A percentile compares a stretch with the other conserved stretches of the same genome.
Evolutionary conservation across 768 basidiomycete genomes (phyloP).

Genomic region (Agaricus bisporus): DNA sequence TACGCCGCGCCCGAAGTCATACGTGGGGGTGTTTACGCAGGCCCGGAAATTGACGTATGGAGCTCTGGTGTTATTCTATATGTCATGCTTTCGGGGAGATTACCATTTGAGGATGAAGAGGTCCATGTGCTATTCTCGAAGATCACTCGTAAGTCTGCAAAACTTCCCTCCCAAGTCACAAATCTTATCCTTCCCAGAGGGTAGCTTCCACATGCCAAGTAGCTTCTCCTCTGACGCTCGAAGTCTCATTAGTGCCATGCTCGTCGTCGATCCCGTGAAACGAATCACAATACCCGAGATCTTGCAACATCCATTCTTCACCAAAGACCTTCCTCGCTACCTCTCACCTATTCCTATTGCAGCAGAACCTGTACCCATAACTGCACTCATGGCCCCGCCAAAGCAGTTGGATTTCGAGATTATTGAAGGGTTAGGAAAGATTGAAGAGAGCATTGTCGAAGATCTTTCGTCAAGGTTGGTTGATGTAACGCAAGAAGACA

Average conservation of each 20-base stretch:
- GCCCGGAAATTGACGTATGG: constrained; percentile 99
- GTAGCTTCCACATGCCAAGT: constrained; percentile 79
- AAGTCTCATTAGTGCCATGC: constrained; percentile 80
- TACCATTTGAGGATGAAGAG: constrained; percentile 98
- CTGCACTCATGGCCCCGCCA: constrained; percentile 62
- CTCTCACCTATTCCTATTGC: constrained; percentile 76
- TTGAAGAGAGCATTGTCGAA: constrained; percentile 88
- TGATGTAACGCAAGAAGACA: constrained; percentile 74
- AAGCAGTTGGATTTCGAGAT: constrained; percentile 74
- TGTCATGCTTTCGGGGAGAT: constrained; percentile 91
- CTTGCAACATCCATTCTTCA: constrained; percentile 87
- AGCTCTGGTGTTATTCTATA: constrained; percentile 98
- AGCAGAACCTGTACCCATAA: constrained; percentile 70
- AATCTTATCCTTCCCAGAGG: constrained; percentile 44
- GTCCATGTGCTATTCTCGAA: constrained; percentile 91
- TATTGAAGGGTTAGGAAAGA: constrained; percentile 87
- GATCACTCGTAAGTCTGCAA: constrained; percentile 65
- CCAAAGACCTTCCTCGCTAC: constrained; percentile 78
- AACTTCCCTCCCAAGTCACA: neutral
- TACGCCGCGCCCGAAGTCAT: constrained; percentile 99
- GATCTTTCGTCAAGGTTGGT: constrained; percentile 69
- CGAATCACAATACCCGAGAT: constrained; percentile 93
- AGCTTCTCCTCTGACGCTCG: constrained; percentile 75
- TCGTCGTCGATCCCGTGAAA: constrained; percentile 90
- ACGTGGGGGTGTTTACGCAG: constrained; percentile 89